Percentiles rank a stretch among this genome's conserved stretches.
phyloP scores from a whole-genome alignment of 2,329 filamentous ascomycete genomes.

The Harringtonia aguacate region DNA sequence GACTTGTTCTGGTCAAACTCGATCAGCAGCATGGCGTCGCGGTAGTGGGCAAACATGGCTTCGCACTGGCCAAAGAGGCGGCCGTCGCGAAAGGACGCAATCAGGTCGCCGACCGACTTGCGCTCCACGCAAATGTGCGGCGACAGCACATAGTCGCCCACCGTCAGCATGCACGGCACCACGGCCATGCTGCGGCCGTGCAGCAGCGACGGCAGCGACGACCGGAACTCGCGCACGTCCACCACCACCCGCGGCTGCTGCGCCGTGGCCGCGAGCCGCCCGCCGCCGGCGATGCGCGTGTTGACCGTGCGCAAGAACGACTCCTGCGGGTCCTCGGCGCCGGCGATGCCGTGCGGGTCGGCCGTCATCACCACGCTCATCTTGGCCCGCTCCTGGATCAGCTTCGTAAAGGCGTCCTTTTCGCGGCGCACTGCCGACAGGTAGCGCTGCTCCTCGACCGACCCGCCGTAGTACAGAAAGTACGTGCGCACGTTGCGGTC shows the following conservation, averaged over 20 bases:
- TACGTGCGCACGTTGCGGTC: conserved; percentile 86
- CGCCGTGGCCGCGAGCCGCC: conserved; percentile 70
- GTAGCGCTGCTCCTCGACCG: conserved; percentile 92
- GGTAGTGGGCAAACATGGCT: conserved; percentile 91
- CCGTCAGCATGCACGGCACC: conserved; percentile 90
- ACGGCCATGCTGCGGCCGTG: conserved; percentile 83
- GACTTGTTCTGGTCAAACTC: conserved; percentile 97
- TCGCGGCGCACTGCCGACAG: conserved; percentile 82
- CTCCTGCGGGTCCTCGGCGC: conserved; percentile 73
- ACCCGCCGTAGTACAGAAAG: conserved; percentile 92
- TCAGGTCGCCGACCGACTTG: conserved; percentile 84
- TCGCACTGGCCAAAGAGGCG: conserved; percentile 87
- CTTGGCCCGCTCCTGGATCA: conserved; percentile 86
- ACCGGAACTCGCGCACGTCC: conserved; percentile 92
- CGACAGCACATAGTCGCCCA: conserved; percentile 91
- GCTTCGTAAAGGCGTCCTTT: conserved; percentile 88
- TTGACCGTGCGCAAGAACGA: conserved; percentile 91
- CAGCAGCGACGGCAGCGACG: conserved; percentile 78
- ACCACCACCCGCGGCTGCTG: conserved; percentile 86
- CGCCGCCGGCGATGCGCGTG: conserved; percentile 90
- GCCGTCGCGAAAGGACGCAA: conserved; percentile 84
- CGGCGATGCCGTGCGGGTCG: conserved; percentile 37
- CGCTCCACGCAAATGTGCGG: conserved; percentile 89
- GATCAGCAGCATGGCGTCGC: conserved; percentile 80
- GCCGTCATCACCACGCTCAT: conserved; percentile 84